Evolutionary conservation across 2,329 filamentous ascomycete species (phyloP), one percentile per base, ranked within the genome.

Genomic region (Colletotrichum kahawae): DNA sequence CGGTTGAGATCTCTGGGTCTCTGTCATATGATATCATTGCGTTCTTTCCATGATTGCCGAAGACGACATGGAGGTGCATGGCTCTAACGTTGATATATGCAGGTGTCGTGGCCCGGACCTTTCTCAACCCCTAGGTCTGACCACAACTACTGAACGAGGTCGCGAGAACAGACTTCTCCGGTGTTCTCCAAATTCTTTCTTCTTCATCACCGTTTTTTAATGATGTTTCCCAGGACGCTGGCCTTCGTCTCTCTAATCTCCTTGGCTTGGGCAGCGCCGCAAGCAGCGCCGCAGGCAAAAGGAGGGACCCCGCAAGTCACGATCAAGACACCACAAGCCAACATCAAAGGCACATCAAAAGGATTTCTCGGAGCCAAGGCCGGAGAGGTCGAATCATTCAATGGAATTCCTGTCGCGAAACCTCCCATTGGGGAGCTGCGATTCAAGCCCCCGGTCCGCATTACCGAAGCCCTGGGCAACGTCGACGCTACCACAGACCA

Each of bases 351-450:
- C 16, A 67, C 38, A 13, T 33, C 69, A 2, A 75, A 75, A 64
- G 73, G 64, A 8, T 60, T 73, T 18, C 70, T 73, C 10, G 73
- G 73, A 9, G 63, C 64, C 8, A 64, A 75, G 8, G 57, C 34
- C 9, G 73, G 69, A 18, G 63, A 73, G 34, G 85, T 92, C 13
- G 92, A 93, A 70, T 86, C 84, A 16, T 93, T 93, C 83, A 88
- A 88, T 74, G 83, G 82, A 29, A 82, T 93, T 9, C 91, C 90
- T 0, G 92, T 89, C 78, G 91, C 90, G 3, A 86, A 90, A 71
- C 88, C 90, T 34, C 91, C 91, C 0, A 82, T 90, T 24, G 88
- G 87, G 1, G 81, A 87, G 70, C 83, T 92, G 62, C 86, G 91
- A 12, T 85, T 84, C 77, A 80, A 82, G 51, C 82, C 85, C 1